Evolutionary conservation across 768 basidiomycete species (phyloP).

Genomic region (Tephrocybe sp.): DNA sequence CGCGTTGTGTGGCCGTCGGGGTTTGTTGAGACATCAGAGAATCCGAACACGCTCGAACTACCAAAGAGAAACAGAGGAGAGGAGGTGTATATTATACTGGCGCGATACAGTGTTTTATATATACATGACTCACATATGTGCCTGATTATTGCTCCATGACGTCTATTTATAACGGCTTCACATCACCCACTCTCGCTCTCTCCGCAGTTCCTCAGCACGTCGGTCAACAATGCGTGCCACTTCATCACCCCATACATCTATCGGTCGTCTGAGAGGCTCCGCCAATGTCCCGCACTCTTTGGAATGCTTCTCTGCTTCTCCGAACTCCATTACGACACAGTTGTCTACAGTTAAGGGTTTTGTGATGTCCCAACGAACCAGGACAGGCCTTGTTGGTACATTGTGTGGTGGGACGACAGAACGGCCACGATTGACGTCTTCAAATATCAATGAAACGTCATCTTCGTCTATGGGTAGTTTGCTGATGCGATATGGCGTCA

Average conservation of each 20-base stretch:
- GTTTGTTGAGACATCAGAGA: conserved; percentile 2
- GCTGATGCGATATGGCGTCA: conserved; percentile 33
- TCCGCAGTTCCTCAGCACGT: conserved; percentile 57
- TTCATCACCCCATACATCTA: conserved; percentile 70
- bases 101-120: background rate
- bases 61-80: too few relatives aligned
- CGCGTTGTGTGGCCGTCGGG: conserved; percentile 13
- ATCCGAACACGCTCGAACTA: too few relatives aligned
- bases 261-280: conserved; percentile 33
- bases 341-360: conserved; percentile 72
- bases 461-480: conserved; percentile 78
- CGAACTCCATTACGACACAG: conserved; percentile 77
- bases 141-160: background rate
- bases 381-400: conserved; percentile 67
- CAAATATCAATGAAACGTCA: conserved; percentile 81
- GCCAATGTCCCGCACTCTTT: conserved; percentile 37
- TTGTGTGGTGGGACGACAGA: conserved; percentile 76
- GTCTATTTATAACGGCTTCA: conserved; percentile 10
- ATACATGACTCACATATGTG: background rate
- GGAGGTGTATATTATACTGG: too few relatives aligned
- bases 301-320: conserved; percentile 69
- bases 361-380: conserved; percentile 78
- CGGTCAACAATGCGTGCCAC: conserved; percentile 55
- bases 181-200: conserved; percentile 53
- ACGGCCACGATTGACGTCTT: conserved; percentile 81